Evolutionary conservation across 2,329 filamentous ascomycete species (phyloP).

Genomic region (Fusarium ambrosium): DNA sequence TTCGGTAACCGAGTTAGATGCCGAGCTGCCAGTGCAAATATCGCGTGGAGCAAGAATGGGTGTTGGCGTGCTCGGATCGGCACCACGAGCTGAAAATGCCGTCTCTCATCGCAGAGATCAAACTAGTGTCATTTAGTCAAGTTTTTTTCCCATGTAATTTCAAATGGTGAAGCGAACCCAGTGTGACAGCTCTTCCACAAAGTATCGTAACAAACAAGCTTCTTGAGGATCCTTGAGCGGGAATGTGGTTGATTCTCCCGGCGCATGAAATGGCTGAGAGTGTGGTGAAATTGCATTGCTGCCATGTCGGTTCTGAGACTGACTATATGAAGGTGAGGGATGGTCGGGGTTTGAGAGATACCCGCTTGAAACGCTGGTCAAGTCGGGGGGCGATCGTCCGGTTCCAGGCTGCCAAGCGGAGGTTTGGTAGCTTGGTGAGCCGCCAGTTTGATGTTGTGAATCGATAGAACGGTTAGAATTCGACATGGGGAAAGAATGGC

Average conservation of each 20-base stretch:
- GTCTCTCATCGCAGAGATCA: constrained; percentile 56
- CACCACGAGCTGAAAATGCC: constrained; percentile 57
- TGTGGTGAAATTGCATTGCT: constrained; percentile 23
- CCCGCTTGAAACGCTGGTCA: constrained; percentile 20
- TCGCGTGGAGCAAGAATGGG: constrained; percentile 55
- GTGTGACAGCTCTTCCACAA: constrained; percentile 56
- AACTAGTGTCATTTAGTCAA: constrained; percentile 47
- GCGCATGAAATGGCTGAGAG: constrained; percentile 14
- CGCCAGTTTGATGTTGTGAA: constrained; percentile 3
- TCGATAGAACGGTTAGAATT: not conserved
- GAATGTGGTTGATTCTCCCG: constrained; percentile 36
- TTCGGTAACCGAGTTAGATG: constrained; percentile 56
- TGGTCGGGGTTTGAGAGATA: constrained; percentile 23
- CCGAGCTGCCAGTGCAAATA: constrained; percentile 57
- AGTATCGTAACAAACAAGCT: constrained; percentile 56
- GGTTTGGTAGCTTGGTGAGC: constrained; percentile 19
- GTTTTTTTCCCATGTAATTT: too few species aligned
- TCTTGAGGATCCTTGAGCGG: constrained; percentile 54
- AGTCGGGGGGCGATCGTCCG: constrained; percentile 24
- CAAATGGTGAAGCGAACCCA: constrained; percentile 48
- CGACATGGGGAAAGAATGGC: not conserved
- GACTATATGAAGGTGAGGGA: constrained; percentile 25
- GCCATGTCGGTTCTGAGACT: constrained; percentile 8
- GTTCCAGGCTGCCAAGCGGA: constrained; percentile 27
- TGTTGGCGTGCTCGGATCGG: constrained; percentile 53